Conservation (phyloP, 306 rosid species). For the Quercus agrifolia region DNA sequence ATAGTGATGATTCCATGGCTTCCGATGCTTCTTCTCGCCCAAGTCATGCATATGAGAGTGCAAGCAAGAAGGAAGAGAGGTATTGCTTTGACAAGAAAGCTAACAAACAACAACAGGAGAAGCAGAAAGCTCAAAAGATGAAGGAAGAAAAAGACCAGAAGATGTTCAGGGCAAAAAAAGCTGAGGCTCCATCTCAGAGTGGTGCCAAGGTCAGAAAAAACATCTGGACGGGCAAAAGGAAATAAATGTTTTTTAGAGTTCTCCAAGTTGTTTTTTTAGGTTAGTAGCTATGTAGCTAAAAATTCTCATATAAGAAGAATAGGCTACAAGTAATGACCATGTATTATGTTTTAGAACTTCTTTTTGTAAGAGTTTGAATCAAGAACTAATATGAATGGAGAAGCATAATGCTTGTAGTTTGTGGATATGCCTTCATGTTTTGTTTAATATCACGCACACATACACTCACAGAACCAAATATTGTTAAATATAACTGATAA, state of each 20-base stretch:
- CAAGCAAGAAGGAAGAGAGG: constrained; percentile 9
- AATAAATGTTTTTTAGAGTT: constrained; percentile 7
- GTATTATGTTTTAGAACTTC: too few species aligned
- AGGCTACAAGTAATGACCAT: too few species aligned
- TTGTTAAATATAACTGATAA: background rate
- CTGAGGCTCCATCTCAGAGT: constrained; percentile 31
- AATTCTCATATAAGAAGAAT: background rate
- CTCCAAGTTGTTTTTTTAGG: constrained; percentile 19
- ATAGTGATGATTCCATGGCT: constrained; percentile 95
- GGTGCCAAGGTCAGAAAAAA: constrained; percentile 40
- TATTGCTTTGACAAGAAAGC: constrained; percentile 28
- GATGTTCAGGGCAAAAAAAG: constrained; percentile 13
- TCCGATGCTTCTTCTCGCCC: constrained; percentile 99
- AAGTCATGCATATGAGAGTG: constrained; percentile 29
- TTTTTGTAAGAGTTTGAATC: too few species aligned
- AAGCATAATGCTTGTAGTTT: background rate
- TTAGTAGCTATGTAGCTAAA: constrained; percentile 6
- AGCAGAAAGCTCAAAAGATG: constrained; percentile 23
- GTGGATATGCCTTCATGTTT: background rate
- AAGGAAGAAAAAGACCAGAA: constrained; percentile 35
- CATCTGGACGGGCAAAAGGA: constrained; percentile 25
- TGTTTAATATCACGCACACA: background rate
- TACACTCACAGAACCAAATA: background rate
- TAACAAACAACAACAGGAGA: constrained; percentile 25
- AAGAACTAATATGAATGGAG: background rate